Percentiles rank a stretch among this genome's conserved stretches.
Evolutionary conservation across 129 eudicot species (phyloP).

Genomic region (Calendula officinalis): DNA sequence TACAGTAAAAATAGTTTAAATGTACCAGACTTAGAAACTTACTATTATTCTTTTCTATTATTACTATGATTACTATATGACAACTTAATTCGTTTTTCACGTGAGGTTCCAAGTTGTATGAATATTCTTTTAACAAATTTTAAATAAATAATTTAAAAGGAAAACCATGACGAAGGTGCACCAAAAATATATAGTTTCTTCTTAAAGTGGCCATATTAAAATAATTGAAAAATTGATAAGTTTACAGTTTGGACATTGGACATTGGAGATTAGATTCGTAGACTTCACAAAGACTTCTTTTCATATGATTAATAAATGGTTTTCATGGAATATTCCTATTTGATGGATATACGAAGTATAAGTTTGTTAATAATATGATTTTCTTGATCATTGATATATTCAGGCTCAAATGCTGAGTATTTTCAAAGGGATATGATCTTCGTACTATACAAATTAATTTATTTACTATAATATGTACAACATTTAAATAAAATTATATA

Average conservation of each 20-base stretch:
- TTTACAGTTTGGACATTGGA: constrained; percentile 20
- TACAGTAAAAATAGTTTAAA: too few relatives aligned
- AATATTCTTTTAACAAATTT: constrained; percentile 23
- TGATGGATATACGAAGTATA: not conserved
- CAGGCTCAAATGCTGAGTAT: too few relatives aligned
- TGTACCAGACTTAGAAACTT: too few relatives aligned
- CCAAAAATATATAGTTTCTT: constrained; percentile 2
- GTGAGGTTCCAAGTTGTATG: constrained; percentile 33
- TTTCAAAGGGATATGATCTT: too few relatives aligned
- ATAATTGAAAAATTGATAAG: constrained; percentile 8
- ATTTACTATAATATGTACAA: too few relatives aligned
- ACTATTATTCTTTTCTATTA: too few relatives aligned
- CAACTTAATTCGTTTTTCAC: constrained; percentile 7
- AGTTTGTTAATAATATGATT: not conserved
- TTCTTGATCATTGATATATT: not conserved
- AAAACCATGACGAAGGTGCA: constrained; percentile 17
- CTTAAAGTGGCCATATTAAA: constrained; percentile 6
- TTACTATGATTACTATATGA: not conserved
- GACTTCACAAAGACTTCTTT: constrained; percentile 12
- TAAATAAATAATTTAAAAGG: not conserved
- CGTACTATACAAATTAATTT: too few relatives aligned
- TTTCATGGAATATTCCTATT: too few relatives aligned
- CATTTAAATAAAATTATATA: too few relatives aligned
- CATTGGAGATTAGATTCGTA: constrained; percentile 15
- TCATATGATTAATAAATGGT: not conserved